Conservation (phyloP, 345 rosid species). For the Adansonia digitata region DNA sequence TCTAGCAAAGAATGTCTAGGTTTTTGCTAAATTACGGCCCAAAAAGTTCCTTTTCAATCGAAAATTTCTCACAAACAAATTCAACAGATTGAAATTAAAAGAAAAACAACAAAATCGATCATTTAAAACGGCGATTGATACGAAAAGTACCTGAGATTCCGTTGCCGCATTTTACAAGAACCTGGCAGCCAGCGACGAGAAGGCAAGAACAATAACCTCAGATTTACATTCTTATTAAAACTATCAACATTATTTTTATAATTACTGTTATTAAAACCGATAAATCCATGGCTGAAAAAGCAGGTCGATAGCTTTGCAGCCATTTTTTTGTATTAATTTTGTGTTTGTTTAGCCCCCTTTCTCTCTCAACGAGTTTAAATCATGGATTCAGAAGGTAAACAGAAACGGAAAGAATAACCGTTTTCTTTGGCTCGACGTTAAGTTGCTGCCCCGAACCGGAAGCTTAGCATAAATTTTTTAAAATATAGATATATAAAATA, state of each 20-base stretch:
- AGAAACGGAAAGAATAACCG: neutral
- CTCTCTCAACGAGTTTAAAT: too few relatives aligned
- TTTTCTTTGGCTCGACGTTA: neutral
- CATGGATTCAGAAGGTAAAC: neutral
- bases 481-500: neutral
- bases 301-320: constrained; percentile 56
- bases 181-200: constrained; percentile 45
- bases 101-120: neutral
- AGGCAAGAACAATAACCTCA: constrained; percentile 37
- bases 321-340: constrained; percentile 23
- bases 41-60: neutral
- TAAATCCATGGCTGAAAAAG: constrained; percentile 35
- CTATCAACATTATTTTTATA: neutral
- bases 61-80: neutral
- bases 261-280: constrained; percentile 25
- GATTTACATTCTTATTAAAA: constrained; percentile 10
- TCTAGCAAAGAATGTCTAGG: neutral
- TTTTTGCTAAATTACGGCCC: neutral
- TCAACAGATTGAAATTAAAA: too few relatives aligned
- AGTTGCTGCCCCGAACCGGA: constrained; percentile 1
- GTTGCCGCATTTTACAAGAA: constrained; percentile 66
- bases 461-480: neutral
- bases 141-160: constrained; percentile 45
- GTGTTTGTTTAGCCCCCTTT: neutral
- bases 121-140: neutral